A percentile compares a stretch with the other conserved stretches of the same genome.
Conservation (phyloP, 805 yeast genomes). For the Dipodascus geniculatus region DNA sequence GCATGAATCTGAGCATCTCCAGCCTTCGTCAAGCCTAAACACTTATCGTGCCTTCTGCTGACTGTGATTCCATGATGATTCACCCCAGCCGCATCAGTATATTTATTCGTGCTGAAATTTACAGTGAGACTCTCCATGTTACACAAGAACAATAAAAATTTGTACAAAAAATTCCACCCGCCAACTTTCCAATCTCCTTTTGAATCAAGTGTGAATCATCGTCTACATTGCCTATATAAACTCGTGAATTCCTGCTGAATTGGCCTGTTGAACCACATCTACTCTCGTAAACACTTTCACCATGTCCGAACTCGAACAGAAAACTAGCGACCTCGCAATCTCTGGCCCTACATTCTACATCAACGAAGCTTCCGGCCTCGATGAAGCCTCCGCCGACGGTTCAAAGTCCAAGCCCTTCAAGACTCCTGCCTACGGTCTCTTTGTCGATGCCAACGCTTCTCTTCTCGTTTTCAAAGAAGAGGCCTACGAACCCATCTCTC, state of each 20-base stretch:
- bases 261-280: background rate
- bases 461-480: conserved; percentile 34
- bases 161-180: background rate
- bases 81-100: background rate
- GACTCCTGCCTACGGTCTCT: conserved; percentile 75
- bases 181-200: background rate
- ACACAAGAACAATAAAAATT: background rate
- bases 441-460: conserved; percentile 30
- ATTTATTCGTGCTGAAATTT: background rate
- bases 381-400: conserved; percentile 48
- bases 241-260: background rate
- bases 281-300: background rate
- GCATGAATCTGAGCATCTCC: too few relatives aligned
- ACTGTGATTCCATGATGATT: background rate
- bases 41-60: background rate
- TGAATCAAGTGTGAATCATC: background rate
- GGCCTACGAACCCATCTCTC: conserved; percentile 66
- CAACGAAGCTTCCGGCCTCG: conserved; percentile 63
- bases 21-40: too few relatives aligned
- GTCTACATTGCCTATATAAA: background rate
- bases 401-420: conserved; percentile 60
- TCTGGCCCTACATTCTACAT: conserved; percentile 38
- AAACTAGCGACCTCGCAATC: background rate
- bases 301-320: background rate
- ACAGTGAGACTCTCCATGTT: background rate